A percentile compares a stretch with the other conserved stretches of the same genome.
phyloP scores from a whole-genome alignment of 495 filamentous ascomycete genomes.

The Aspergillus ellipticus region DNA sequence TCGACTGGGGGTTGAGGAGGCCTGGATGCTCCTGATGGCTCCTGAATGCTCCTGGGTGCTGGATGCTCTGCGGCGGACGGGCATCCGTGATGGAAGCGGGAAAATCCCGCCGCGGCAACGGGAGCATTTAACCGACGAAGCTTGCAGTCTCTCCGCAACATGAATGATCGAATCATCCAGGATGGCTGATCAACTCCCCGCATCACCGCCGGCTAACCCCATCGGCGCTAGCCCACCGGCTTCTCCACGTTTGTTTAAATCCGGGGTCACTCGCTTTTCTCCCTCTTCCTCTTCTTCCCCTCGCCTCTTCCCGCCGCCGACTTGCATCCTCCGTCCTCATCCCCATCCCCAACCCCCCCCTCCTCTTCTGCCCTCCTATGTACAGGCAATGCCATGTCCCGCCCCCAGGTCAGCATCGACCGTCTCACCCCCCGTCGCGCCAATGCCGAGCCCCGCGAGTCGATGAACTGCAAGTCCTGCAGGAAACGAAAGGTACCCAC shows the following conservation, averaged over 20 bases:
- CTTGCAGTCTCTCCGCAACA: neutral
- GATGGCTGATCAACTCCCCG: neutral
- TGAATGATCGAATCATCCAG: slow-evolving; percentile 16
- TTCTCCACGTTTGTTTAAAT: slow-evolving; percentile 27
- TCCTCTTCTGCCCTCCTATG: slow-evolving; percentile 8
- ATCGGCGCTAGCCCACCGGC: slow-evolving; percentile 11
- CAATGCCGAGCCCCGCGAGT: slow-evolving; percentile 74
- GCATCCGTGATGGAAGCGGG: slow-evolving; percentile 18
- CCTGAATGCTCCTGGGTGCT: neutral
- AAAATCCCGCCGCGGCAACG: slow-evolving; percentile 13
- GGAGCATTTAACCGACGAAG: slow-evolving; percentile 5
- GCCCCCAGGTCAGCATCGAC: slow-evolving; percentile 82
- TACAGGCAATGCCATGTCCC: slow-evolving; percentile 48
- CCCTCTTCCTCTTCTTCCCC: slow-evolving; percentile 4
- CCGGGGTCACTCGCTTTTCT: slow-evolving; percentile 13
- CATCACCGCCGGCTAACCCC: neutral
- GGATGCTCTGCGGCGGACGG: no score
- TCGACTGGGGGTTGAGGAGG: neutral
- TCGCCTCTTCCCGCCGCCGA: slow-evolving; percentile 5
- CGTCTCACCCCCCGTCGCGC: slow-evolving; percentile 69
- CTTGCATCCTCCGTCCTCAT: slow-evolving; percentile 2
- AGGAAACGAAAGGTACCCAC: slow-evolving; percentile 72
- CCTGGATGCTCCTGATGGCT: neutral
- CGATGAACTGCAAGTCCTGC: slow-evolving; percentile 94
- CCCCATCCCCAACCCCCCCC: slow-evolving; percentile 1